Conservation (phyloP, 2,329 filamentous ascomycete species). For the Aspergillus brasiliensis region DNA sequence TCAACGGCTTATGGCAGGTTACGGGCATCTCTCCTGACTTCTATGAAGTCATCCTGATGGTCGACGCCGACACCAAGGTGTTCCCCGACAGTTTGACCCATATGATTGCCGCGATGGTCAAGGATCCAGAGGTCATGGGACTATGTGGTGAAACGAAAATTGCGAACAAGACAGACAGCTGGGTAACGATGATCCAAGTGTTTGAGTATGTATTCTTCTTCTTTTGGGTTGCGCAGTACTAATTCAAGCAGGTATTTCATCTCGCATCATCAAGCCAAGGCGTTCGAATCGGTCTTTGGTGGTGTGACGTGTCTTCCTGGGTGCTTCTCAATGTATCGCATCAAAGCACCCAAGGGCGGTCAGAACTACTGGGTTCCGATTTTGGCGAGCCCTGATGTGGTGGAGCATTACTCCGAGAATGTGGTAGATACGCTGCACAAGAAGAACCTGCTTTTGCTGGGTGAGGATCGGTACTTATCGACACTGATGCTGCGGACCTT, state of each 20-base stretch:
- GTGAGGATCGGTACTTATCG: slow-evolving; percentile 92
- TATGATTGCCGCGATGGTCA: slow-evolving; percentile 99
- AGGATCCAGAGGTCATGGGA: slow-evolving; percentile 98
- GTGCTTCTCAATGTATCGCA: slow-evolving; percentile 99
- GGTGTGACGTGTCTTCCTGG: slow-evolving; percentile 98
- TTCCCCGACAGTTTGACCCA: slow-evolving; percentile 98
- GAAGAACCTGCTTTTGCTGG: slow-evolving; percentile 89
- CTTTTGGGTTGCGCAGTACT: slow-evolving; percentile 7
- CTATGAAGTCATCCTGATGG: slow-evolving; percentile 98
- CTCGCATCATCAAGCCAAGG: slow-evolving; percentile 94
- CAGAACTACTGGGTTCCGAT: slow-evolving; percentile 99
- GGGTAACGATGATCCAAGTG: slow-evolving; percentile 97
- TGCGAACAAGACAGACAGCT: slow-evolving; percentile 92
- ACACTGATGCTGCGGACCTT: slow-evolving; percentile 99
- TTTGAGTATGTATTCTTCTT: slow-evolving; percentile 66
- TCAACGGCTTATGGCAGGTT: slow-evolving; percentile 98
- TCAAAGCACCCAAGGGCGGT: slow-evolving; percentile 96
- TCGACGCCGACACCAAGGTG: slow-evolving; percentile 98
- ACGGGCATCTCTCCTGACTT: slow-evolving; percentile 98
- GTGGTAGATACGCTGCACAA: slow-evolving; percentile 98
- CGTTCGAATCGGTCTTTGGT: slow-evolving; percentile 97
- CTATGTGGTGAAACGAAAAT: slow-evolving; percentile 99
- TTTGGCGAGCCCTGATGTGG: slow-evolving; percentile 94
- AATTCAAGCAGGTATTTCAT: slow-evolving; percentile 74
- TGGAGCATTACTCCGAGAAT: slow-evolving; percentile 99